A percentile compares a stretch with the other conserved stretches of the same genome.
Evolutionary conservation across 768 basidiomycete species (phyloP).

Genomic region (Tylopilus plumbeoviolaceoides): DNA sequence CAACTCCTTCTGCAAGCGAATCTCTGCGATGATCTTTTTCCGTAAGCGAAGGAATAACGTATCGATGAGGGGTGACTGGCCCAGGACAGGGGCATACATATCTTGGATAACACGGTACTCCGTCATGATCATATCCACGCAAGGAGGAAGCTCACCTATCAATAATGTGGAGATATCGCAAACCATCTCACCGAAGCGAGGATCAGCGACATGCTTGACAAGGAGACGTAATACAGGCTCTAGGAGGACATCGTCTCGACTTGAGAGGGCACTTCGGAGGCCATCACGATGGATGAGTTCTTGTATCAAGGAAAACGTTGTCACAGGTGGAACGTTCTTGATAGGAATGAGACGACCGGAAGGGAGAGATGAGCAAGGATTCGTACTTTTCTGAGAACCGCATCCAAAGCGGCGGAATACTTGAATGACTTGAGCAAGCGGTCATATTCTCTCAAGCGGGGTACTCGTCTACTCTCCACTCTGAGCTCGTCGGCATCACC

Average conservation of each 20-base stretch:
- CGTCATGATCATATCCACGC: background rate
- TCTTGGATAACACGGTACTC: slow-evolving; percentile 44
- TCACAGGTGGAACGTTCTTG: slow-evolving; percentile 79
- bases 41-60: slow-evolving; percentile 75
- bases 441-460: slow-evolving; percentile 83
- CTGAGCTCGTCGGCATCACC: slow-evolving; percentile 73
- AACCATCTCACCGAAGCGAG: slow-evolving; percentile 88
- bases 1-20: slow-evolving; percentile 88
- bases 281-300: slow-evolving; percentile 93
- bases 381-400: slow-evolving; percentile 78
- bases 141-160: slow-evolving; percentile 57
- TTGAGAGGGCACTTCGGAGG: slow-evolving; percentile 76
- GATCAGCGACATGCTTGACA: slow-evolving; percentile 80
- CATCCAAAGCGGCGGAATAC: slow-evolving; percentile 91
- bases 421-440: slow-evolving; percentile 86
- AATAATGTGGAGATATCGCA: slow-evolving; percentile 77
- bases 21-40: slow-evolving; percentile 80
- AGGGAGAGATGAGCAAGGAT: background rate
- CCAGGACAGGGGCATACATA: slow-evolving; percentile 88
- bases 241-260: slow-evolving; percentile 89
- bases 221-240: slow-evolving; percentile 89
- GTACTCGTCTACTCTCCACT: slow-evolving; percentile 67
- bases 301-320: slow-evolving; percentile 86
- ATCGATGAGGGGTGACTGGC: slow-evolving; percentile 92
- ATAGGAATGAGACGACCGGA: slow-evolving; percentile 1